phyloP scores from a whole-genome alignment of 1,139 yeast genomes.

The Sugiyamaella paludigena region DNA sequence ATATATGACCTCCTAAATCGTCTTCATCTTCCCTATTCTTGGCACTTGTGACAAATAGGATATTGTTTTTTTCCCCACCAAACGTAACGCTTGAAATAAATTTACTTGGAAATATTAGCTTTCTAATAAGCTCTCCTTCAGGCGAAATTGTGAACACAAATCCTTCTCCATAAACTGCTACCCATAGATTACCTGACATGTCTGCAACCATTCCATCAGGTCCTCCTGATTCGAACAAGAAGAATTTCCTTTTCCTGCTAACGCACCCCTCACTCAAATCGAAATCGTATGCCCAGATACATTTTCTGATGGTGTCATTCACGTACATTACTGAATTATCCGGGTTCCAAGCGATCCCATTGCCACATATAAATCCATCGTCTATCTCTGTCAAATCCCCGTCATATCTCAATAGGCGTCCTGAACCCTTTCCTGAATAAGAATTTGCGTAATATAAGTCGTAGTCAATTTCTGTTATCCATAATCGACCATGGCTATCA shows the following conservation, averaged over 20 bases:
- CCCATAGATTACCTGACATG: constrained; percentile 54
- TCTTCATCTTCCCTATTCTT: background rate
- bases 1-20: background rate
- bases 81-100: background rate
- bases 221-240: constrained; percentile 24
- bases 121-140: background rate
- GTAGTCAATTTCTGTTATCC: constrained; percentile 31
- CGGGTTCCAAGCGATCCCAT: constrained; percentile 70
- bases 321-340: constrained; percentile 55
- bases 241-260: constrained; percentile 45
- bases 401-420: constrained; percentile 41
- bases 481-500: constrained; percentile 37
- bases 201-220: constrained; percentile 82
- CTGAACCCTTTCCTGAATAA: constrained; percentile 30
- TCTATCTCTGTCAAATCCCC: constrained; percentile 23
- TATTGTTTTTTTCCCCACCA: background rate
- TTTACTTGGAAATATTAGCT: background rate
- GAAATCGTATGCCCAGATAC: constrained; percentile 59
- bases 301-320: constrained; percentile 61
- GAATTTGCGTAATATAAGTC: too few relatives aligned
- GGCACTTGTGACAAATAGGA: background rate
- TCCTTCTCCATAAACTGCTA: constrained; percentile 46
- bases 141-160: background rate
- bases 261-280: constrained; percentile 45
- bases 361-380: constrained; percentile 37